These are phyloP conservation scores for Kentomonas sorsogonicus DNA, from an alignment of 208 protist genomes.

Conservation along the genomic window DNA sequence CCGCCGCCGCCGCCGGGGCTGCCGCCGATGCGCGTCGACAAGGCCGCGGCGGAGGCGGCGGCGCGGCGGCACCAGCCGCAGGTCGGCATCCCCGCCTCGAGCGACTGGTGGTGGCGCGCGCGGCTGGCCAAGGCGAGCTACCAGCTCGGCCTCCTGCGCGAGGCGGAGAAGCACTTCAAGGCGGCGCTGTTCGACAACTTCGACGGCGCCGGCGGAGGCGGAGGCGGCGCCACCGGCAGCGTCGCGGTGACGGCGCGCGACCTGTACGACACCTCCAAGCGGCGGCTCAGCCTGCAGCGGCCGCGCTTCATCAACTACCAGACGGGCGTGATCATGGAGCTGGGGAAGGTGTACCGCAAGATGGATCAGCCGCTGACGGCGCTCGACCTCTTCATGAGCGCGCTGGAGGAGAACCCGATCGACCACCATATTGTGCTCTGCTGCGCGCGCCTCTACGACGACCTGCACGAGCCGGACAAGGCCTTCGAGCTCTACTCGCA, in stretches of 20 bases:
- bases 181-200: slow-evolving; percentile 48
- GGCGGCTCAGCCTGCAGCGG: too few species aligned
- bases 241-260: not conserved
- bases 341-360: slow-evolving; percentile 91
- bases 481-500: slow-evolving; percentile 76
- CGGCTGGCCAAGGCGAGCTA: slow-evolving; percentile 92
- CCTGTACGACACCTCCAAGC: too few species aligned
- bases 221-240: not conserved
- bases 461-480: slow-evolving; percentile 79
- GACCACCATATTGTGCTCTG: slow-evolving; percentile 87
- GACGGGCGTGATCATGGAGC: slow-evolving; percentile 80
- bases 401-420: slow-evolving; percentile 67
- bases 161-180: slow-evolving; percentile 91
- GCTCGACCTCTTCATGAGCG: slow-evolving; percentile 81
- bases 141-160: slow-evolving; percentile 91
- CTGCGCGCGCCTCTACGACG: slow-evolving; percentile 88
- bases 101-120: slow-evolving; percentile 96
- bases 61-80: slow-evolving; percentile 15
- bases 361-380: slow-evolving; percentile 93
- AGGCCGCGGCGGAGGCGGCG: not conserved
- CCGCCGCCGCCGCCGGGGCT: not conserved
- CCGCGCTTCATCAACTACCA: slow-evolving; percentile 62
- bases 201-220: not conserved
- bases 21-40: not conserved
- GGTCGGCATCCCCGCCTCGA: slow-evolving; percentile 37